These are phyloP conservation scores for Sindora glabra DNA, from an alignment of 306 rosid genomes.

Conservation along the genomic window DNA sequence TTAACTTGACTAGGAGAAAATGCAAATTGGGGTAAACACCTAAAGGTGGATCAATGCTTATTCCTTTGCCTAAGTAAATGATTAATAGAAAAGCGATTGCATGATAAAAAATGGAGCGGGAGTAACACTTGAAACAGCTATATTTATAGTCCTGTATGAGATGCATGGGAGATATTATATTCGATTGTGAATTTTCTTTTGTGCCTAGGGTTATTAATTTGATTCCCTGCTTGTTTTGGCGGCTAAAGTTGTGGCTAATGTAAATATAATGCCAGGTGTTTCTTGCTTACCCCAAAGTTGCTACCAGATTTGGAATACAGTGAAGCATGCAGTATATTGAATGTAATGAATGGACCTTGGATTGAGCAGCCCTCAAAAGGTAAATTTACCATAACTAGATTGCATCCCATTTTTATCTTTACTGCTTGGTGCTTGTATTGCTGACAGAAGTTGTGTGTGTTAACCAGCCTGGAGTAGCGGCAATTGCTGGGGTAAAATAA, in stretches of 20 bases:
- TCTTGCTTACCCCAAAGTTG: slow-evolving; percentile 89
- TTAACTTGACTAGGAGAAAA: too few relatives aligned
- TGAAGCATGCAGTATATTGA: slow-evolving; percentile 80
- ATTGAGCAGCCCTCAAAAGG: slow-evolving; percentile 62
- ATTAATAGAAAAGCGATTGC: too few relatives aligned
- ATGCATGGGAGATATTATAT: too few relatives aligned
- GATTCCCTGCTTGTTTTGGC: neutral
- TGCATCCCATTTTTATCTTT: neutral
- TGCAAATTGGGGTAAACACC: too few relatives aligned
- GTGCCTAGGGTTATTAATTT: too few relatives aligned
- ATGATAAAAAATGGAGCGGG: too few relatives aligned
- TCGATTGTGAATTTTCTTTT: too few relatives aligned
- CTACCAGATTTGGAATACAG: slow-evolving; percentile 80
- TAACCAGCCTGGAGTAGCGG: slow-evolving; percentile 76
- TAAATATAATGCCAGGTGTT: slow-evolving; percentile 62
- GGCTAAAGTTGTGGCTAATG: neutral
- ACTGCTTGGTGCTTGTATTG: neutral
- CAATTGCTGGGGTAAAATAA: slow-evolving; percentile 59
- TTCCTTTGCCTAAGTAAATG: too few relatives aligned
- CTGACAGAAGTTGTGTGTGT: slow-evolving; percentile 9
- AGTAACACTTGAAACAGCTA: too few relatives aligned
- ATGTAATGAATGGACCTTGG: slow-evolving; percentile 92
- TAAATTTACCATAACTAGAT: slow-evolving; percentile 8
- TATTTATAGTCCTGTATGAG: too few relatives aligned
- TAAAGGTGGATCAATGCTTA: too few relatives aligned